Percentiles rank a stretch among this genome's conserved stretches.
These are phyloP conservation scores for Podila epicladia DNA, from an alignment of 192 early-diverging fungal species.

Conservation along the genomic window DNA sequence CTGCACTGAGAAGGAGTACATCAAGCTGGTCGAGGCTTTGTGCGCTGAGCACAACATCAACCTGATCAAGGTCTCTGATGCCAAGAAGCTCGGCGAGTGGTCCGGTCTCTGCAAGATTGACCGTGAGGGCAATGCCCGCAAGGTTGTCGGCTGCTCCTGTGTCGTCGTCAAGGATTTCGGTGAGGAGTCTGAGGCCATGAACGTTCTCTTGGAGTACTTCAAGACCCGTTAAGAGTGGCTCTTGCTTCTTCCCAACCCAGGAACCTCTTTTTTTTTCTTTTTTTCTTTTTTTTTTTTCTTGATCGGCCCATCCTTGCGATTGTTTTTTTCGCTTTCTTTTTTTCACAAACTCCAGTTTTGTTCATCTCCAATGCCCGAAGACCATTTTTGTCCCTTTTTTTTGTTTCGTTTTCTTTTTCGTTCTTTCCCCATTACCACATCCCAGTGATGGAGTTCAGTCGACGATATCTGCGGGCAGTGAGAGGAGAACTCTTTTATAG, in stretches of 20 bases:
- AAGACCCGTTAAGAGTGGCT: slow-evolving; percentile 53
- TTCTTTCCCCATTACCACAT: not conserved
- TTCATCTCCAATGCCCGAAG: not conserved
- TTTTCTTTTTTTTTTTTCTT: not conserved
- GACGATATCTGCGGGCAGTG: not conserved
- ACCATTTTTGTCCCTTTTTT: slow-evolving; percentile 1
- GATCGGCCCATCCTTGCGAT: not conserved
- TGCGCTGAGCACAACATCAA: slow-evolving; percentile 99
- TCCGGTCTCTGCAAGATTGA: slow-evolving; percentile 99
- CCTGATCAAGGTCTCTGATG: slow-evolving; percentile 96
- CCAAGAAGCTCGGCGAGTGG: slow-evolving; percentile 99
- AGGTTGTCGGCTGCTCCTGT: slow-evolving; percentile 95
- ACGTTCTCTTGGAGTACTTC: slow-evolving; percentile 88
- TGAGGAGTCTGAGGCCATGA: slow-evolving; percentile 98
- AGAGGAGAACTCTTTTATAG: not conserved
- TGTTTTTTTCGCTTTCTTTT: not conserved
- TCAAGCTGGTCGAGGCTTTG: slow-evolving; percentile 96
- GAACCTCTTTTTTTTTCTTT: not conserved
- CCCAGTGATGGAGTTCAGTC: not conserved
- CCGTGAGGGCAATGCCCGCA: slow-evolving; percentile 97
- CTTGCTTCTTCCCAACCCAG: not conserved
- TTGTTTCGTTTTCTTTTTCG: not conserved
- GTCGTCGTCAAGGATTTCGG: slow-evolving; percentile 98
- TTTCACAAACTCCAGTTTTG: not conserved
- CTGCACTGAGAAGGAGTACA: slow-evolving; percentile 96